Evolutionary conservation across 2,329 filamentous ascomycete genomes (phyloP), one percentile per base, ranked within the genome.

Genomic region (Hymenoscyphus salicellus): DNA sequence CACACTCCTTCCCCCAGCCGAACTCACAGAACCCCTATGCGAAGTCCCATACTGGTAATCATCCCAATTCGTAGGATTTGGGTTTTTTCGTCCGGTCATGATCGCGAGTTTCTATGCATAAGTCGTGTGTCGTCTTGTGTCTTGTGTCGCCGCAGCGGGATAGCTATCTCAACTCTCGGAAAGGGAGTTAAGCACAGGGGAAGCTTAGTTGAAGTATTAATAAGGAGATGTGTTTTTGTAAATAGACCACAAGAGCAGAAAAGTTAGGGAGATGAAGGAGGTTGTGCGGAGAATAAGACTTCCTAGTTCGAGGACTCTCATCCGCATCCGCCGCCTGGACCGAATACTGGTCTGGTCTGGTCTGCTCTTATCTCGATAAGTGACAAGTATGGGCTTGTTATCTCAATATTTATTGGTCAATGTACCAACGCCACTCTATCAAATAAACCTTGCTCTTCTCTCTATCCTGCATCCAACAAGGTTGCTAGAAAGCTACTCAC

Each of bases 41-140:
- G 64, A 62, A 11, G 72, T 72, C 0, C 74, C 74, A 69, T 75
- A 74, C 56, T 75, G 72, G 61, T 76, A 76, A 36, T 76, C 74
- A 55, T 75, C 71, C 66, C 71, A 76, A 46, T 66, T 74, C 7
- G 64, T 69, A 17, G 74, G 74, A 59, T 72, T 75, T 43, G 60
- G 28, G n/a, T 71, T 64, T 17, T 66, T 62, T 41, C 33, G 30
- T 28, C 61, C n/a, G 20, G 52, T 58, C 61, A 62, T 62, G 17
- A 23, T 36, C 46, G 20, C 23, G 17, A 61, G 58, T 36, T 32
- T 28, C 14, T 33, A 57, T 57, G 55, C 30, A 38, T 33, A 23
- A 20, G n/a, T 58, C 6, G 28, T 30, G 28, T 30, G 28, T 30
- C 28, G 28, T 30, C 3, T 30, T 6, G 28, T 30, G 28, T 30